These are phyloP conservation scores for Solanum sejunctum DNA, from an alignment of 257 asterid species.

Conservation along the genomic window DNA sequence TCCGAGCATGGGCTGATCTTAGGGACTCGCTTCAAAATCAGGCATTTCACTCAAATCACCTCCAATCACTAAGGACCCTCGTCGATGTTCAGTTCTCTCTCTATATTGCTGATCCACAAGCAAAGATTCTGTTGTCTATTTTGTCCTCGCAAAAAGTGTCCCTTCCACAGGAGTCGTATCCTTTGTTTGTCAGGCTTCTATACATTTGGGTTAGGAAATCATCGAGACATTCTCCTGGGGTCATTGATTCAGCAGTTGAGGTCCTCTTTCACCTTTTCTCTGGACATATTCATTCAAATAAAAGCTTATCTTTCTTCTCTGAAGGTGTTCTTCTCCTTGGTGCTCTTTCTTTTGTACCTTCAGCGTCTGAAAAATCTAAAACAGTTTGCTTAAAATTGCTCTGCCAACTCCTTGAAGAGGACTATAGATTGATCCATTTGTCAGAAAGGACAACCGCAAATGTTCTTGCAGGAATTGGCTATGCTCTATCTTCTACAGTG, in stretches of 20 bases:
- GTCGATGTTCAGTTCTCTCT: constrained; percentile 46
- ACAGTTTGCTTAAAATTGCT: constrained; percentile 55
- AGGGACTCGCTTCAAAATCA: constrained; percentile 47
- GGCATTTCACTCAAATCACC: constrained; percentile 42
- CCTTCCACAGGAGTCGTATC: constrained; percentile 53
- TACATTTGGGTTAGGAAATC: constrained; percentile 82
- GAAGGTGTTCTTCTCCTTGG: constrained; percentile 81
- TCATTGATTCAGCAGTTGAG: constrained; percentile 45
- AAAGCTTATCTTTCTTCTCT: constrained; percentile 37
- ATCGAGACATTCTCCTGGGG: constrained; percentile 40
- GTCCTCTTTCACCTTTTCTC: constrained; percentile 32
- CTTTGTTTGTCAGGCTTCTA: constrained; percentile 60
- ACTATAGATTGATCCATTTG: constrained; percentile 20
- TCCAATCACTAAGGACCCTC: constrained; percentile 51
- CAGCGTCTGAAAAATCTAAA: constrained; percentile 56
- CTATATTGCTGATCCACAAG: constrained; percentile 90
- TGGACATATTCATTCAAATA: constrained; percentile 15
- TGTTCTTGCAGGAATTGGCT: constrained; percentile 72
- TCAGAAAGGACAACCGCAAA: constrained; percentile 40
- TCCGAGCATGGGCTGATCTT: constrained; percentile 90
- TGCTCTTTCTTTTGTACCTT: constrained; percentile 44
- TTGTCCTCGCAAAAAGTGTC: constrained; percentile 39
- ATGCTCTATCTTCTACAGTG: constrained; percentile 60
- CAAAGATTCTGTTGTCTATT: constrained; percentile 60
- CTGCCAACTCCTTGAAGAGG: constrained; percentile 47